Base-by-base conservation (phyloP, 2,329 filamentous ascomycete species). In the Neonectria ditissima region DNA sequence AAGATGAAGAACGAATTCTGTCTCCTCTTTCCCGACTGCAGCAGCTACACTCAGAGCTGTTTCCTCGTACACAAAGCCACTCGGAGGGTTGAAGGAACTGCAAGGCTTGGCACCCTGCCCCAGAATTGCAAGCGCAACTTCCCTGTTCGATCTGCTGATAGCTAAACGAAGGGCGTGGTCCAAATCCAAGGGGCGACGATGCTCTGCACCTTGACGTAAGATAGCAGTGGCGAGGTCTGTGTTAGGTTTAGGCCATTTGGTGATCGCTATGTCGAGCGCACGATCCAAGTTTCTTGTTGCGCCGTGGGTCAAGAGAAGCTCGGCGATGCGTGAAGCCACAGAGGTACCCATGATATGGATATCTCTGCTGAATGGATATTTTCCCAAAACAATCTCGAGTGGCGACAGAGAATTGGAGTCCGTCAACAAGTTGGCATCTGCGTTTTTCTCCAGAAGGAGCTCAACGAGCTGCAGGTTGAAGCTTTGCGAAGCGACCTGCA, bases 41-140 rank as follows among this genome's bases (percentile, higher is more conserved):
- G 59, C 52, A 13, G 59, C 59, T 14, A 22, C 20, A 26, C 34
- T 51, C 22, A 61, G 20, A 5, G 59, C 44, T 22, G 51, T 51
- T 34, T 55, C 7, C 26, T 44, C 26, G 8, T 37, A 51, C 14
- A 55, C 6, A 13, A 55, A 24, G 11, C 45, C 34, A 10, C 32
- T 32, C 7, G 50, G 11, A 14, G 45, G 24, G 4, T n/a, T 34
- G 16, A 39, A 28, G 7, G 32, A 11, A 11, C 32, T 20, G 9
- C 20, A n/a, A 14, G 52, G 30, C 20, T 50, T 39, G 7, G 45
- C 52, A 5, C 59, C 59, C 20, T 37, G 22, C 24, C 39, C 4
- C 3, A 34, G 13, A 9, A 55, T 55, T 5, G 45, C 16, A 10
- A 32, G 26, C 7, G 45, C 44, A 2, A 55, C 14, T 4, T 37